These are phyloP conservation scores for Oemleria cerasiformis DNA, from an alignment of 306 rosid species.

Conservation along the genomic window DNA sequence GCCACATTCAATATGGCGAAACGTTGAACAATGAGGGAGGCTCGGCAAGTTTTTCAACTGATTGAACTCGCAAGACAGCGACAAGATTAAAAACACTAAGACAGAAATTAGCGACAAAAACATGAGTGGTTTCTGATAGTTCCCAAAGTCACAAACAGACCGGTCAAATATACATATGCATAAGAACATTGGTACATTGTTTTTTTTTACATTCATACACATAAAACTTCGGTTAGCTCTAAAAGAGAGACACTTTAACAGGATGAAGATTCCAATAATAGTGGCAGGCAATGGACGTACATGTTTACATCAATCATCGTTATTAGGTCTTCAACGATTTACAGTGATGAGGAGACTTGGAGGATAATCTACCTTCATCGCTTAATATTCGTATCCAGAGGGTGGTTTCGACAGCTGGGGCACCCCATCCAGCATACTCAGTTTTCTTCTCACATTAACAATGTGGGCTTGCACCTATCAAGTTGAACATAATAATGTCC, in stretches of 20 bases:
- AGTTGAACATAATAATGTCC: constrained; percentile 29
- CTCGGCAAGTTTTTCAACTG: too few relatives aligned
- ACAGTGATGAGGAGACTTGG: constrained; percentile 19
- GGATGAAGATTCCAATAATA: constrained; percentile 1
- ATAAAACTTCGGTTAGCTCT: constrained; percentile 8
- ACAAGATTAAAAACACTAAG: background rate
- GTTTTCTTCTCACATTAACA: constrained; percentile 73
- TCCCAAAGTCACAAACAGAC: background rate
- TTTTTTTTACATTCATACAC: background rate
- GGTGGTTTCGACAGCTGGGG: constrained; percentile 72
- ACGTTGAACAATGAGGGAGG: background rate
- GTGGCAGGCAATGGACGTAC: background rate
- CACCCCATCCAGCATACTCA: constrained; percentile 70
- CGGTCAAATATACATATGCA: background rate
- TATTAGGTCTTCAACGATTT: constrained; percentile 7
- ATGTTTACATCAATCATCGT: constrained; percentile 15
- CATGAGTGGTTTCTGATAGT: background rate
- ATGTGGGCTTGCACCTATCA: constrained; percentile 94
- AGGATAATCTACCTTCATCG: constrained; percentile 18
- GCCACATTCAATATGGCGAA: too few relatives aligned
- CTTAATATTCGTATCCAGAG: constrained; percentile 56
- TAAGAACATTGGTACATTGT: background rate
- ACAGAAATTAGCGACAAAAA: background rate
- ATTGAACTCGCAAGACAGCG: background rate
- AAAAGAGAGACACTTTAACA: background rate